Conservation (phyloP, 2,329 filamentous ascomycete genomes). For the Colletotrichum sp. region DNA sequence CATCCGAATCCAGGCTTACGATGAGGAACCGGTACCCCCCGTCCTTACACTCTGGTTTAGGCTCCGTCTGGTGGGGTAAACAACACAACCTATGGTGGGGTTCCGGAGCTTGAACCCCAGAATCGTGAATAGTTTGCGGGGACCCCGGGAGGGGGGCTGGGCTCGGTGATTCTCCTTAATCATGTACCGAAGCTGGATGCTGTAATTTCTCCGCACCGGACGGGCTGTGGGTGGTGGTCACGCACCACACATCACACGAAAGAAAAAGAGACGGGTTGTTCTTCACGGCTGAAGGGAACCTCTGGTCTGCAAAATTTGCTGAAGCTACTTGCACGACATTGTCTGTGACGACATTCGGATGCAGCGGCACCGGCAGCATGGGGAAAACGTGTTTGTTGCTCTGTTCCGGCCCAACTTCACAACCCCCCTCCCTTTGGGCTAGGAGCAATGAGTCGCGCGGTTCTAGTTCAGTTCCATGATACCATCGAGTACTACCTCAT, state of each 20-base stretch:
- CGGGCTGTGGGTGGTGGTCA: not conserved
- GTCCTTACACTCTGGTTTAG: not conserved
- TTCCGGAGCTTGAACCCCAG: not conserved
- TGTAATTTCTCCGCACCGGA: conserved; percentile 9
- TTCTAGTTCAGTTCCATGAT: not conserved
- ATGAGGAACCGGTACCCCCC: not conserved
- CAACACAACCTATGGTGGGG: not conserved
- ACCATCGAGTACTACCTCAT: not conserved
- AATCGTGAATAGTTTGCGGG: not conserved
- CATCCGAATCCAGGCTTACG: not conserved
- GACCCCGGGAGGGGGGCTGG: not conserved
- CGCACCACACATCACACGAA: not conserved
- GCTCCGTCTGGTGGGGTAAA: not conserved
- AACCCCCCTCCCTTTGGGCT: not conserved
- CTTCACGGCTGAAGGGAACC: not conserved
- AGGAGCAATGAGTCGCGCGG: not conserved
- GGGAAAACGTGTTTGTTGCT: not conserved
- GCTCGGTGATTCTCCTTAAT: conserved; percentile 14
- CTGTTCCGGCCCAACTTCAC: not conserved
- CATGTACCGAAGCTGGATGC: not conserved
- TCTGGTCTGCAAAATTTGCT: not conserved
- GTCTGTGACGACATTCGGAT: not conserved
- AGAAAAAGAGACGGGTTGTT: not conserved
- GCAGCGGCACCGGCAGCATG: not conserved
- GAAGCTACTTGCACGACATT: not conserved